These are phyloP conservation scores for Venturia carpophila DNA, from an alignment of 2,329 filamentous ascomycete species.

Conservation along the genomic window DNA sequence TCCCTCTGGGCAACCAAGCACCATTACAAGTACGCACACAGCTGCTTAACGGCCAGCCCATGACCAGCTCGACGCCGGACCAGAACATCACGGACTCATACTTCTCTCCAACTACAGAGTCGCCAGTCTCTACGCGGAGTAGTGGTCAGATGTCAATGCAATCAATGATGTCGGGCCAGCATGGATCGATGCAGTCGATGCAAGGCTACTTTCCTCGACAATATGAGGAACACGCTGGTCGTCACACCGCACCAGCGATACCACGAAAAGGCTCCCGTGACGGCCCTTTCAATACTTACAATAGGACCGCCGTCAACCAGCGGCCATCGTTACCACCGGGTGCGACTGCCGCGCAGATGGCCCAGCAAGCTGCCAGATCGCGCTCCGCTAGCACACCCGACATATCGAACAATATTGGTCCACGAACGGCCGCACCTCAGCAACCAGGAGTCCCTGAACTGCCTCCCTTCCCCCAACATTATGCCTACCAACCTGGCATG, in stretches of 20 bases:
- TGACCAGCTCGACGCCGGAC: conserved; percentile 49
- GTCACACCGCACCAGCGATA: conserved; percentile 84
- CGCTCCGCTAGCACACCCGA: conserved; percentile 93
- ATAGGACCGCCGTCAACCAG: conserved; percentile 56
- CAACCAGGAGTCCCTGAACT: conserved; percentile 37
- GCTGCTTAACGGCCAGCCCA: conserved; percentile 31
- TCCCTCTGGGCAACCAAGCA: conserved; percentile 53
- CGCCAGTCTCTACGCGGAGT: conserved; percentile 66
- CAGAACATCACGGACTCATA: conserved; percentile 62
- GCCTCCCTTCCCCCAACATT: conserved; percentile 48
- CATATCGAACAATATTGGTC: conserved; percentile 64
- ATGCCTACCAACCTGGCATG: conserved; percentile 49
- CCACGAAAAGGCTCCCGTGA: conserved; percentile 52
- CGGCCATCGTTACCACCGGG: conserved; percentile 73
- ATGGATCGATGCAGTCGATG: conserved; percentile 44
- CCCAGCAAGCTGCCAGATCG: conserved; percentile 59
- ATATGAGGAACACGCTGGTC: conserved; percentile 61
- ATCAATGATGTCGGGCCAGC: conserved; percentile 49
- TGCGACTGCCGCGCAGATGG: conserved; percentile 42
- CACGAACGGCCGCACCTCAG: conserved; percentile 48
- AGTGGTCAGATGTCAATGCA: conserved; percentile 51
- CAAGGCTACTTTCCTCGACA: conserved; percentile 77
- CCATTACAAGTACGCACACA: conserved; percentile 63
- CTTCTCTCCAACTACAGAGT: conserved; percentile 81
- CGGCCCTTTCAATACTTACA: conserved; percentile 55